These are phyloP conservation scores for Vachellia pachyceras DNA, from an alignment of 306 rosid species.

Conservation along the genomic window DNA sequence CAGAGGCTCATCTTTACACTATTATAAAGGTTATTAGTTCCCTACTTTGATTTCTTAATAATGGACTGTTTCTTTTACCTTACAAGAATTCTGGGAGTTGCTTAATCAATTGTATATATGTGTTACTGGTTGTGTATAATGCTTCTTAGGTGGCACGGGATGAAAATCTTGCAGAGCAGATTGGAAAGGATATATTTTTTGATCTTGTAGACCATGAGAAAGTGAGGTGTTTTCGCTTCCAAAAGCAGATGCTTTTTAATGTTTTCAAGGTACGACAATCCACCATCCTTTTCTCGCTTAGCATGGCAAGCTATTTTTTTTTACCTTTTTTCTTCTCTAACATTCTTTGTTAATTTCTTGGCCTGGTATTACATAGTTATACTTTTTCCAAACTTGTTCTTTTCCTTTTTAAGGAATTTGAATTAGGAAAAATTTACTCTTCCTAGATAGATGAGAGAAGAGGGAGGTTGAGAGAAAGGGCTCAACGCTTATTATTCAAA, in stretches of 20 bases:
- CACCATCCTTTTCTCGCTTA: neutral
- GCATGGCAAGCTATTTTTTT: slow-evolving; percentile 7
- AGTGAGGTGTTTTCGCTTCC: slow-evolving; percentile 87
- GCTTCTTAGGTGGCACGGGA: slow-evolving; percentile 78
- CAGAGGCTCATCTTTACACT: slow-evolving; percentile 88
- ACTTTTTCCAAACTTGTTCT: neutral
- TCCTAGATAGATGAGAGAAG: neutral
- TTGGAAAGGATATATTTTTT: slow-evolving; percentile 88
- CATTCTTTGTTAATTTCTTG: neutral
- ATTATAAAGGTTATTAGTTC: slow-evolving; percentile 70
- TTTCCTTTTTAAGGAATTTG: slow-evolving; percentile 8
- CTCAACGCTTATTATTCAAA: neutral
- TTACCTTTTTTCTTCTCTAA: neutral
- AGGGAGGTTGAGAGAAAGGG: neutral
- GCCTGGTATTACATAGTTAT: neutral
- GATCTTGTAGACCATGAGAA: slow-evolving; percentile 96
- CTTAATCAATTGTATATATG: slow-evolving; percentile 10
- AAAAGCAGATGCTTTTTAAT: slow-evolving; percentile 71
- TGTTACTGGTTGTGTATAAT: slow-evolving; percentile 29
- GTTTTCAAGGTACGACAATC: slow-evolving; percentile 70
- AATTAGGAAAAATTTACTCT: neutral
- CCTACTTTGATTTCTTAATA: slow-evolving; percentile 25
- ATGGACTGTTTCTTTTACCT: slow-evolving; percentile 9
- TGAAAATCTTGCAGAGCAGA: slow-evolving; percentile 73
- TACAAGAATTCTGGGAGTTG: slow-evolving; percentile 19